Percentiles rank a stretch among this genome's conserved stretches.
phyloP scores from a whole-genome alignment of 2,329 filamentous ascomycete species.

The Curvularia sp. region DNA sequence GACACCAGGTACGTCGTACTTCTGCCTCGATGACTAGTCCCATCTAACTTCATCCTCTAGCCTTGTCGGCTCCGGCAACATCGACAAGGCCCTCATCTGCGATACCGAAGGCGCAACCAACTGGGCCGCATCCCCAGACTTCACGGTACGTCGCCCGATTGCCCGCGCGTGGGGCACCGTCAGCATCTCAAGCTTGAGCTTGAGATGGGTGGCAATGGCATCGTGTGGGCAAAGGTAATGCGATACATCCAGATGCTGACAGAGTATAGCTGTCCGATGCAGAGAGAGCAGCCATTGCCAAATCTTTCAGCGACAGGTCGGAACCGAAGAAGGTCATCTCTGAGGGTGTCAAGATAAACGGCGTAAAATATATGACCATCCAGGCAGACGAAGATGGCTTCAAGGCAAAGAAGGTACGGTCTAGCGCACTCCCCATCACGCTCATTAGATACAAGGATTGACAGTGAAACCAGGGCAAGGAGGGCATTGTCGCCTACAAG shows the following conservation, averaged over 20 bases:
- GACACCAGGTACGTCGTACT: conserved; percentile 47
- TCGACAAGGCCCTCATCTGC: conserved; percentile 61
- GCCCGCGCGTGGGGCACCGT: conserved; percentile 8
- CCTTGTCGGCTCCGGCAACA: conserved; percentile 54
- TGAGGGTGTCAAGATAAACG: conserved; percentile 77
- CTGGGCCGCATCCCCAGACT: conserved; percentile 85
- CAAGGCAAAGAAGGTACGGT: conserved; percentile 82
- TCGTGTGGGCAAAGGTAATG: not conserved
- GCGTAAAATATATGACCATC: conserved; percentile 79
- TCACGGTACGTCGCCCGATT: conserved; percentile 67
- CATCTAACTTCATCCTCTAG: conserved; percentile 36
- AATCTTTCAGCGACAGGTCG: conserved; percentile 61
- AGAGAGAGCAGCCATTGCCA: conserved; percentile 64
- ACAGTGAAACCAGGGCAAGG: conserved; percentile 67
- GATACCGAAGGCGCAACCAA: conserved; percentile 61
- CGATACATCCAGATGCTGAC: conserved; percentile 21
- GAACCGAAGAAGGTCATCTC: conserved; percentile 71
- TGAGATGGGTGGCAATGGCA: not conserved
- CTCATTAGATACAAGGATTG: conserved; percentile 8
- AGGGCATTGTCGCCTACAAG: conserved; percentile 83
- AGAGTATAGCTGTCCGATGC: conserved; percentile 57
- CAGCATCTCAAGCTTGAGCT: not conserved
- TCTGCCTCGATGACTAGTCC: not conserved
- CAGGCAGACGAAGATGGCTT: conserved; percentile 78
- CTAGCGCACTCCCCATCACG: not conserved